Evolutionary conservation across 140 eudicot genomes (phyloP), one percentile per base, ranked within the genome.

Genomic region (Flaveria floridana): DNA sequence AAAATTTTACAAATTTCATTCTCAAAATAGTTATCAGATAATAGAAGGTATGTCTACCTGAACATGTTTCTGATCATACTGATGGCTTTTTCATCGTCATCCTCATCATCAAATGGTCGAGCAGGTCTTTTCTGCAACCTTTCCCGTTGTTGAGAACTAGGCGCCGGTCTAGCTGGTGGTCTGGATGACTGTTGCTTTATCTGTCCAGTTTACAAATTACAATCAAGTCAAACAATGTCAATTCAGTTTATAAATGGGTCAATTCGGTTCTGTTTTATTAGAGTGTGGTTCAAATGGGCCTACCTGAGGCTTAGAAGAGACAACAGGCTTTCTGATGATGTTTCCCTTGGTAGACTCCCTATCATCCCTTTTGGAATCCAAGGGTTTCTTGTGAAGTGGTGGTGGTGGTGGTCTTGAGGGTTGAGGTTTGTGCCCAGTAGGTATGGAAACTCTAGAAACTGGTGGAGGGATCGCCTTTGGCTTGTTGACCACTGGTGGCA

Each of bases 11-110:
- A 15, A 52, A 57, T 0, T 52, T n/a, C 8, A 21, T 53, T 6
- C 61, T 13, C 11, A 19, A 9, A 57, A 58, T 34, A 58, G 65
- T 58, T 20, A 58, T 58, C 34, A 58, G 65, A 58, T 58, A 9
- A 58, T 9, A 21, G 65, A 58, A 58, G 1, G 65, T 21, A 21
- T 9, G 15, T 9, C 15, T 84, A 90, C 96, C 89, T 61, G 19
- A 85, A 86, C 96, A 90, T 90, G 66, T 53, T 78, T 80, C 96
- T 85, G 73, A 90, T 90, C 86, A 84, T 78, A 76, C 80, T 77
- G 47, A 87, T 74, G 7, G 88, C 87, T 2, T 84, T 72, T 0
- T n/a, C 85, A 55, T 44, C 92, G 13, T 77, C 88, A 0, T 82
- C 95, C 4, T 84, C 84, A 13, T 83, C 85, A 12, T 65, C 74